Evolutionary conservation across 2,329 filamentous ascomycete genomes (phyloP).

Genomic region (Polytolypa hystricis): DNA sequence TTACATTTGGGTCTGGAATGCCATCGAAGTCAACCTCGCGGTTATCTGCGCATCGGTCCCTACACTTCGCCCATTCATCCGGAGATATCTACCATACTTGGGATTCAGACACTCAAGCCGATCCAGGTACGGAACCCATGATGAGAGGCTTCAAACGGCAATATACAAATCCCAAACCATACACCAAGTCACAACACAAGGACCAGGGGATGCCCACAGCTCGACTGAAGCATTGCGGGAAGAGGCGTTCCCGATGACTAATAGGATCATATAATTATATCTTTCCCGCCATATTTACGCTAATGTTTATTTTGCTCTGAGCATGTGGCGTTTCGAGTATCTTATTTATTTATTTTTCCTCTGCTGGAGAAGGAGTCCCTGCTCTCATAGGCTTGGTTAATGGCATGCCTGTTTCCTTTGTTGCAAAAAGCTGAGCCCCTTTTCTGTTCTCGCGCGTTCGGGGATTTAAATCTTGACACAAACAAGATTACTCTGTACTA

Average conservation of each 20-base stretch:
- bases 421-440: too few species aligned
- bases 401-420: too few species aligned
- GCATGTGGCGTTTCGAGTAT: too few species aligned
- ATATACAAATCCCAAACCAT: conserved; percentile 9
- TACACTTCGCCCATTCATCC: conserved; percentile 12
- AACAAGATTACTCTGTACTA: too few species aligned
- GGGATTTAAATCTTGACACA: too few species aligned
- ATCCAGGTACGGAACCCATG: neutral
- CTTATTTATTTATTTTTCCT: too few species aligned
- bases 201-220: neutral
- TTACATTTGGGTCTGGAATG: conserved; percentile 14
- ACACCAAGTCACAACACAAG: conserved; percentile 5
- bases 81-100: conserved; percentile 8
- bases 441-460: too few species aligned
- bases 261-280: too few species aligned
- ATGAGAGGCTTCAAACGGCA: neutral
- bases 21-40: conserved; percentile 14
- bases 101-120: conserved; percentile 3
- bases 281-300: too few species aligned
- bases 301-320: too few species aligned
- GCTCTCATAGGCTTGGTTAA: too few species aligned
- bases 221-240: conserved; percentile 1
- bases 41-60: conserved; percentile 16
- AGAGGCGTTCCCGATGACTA: neutral
- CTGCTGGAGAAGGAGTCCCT: too few species aligned